phyloP scores from a whole-genome alignment of 345 rosid genomes.

The Diplotaxis tenuifolia region DNA sequence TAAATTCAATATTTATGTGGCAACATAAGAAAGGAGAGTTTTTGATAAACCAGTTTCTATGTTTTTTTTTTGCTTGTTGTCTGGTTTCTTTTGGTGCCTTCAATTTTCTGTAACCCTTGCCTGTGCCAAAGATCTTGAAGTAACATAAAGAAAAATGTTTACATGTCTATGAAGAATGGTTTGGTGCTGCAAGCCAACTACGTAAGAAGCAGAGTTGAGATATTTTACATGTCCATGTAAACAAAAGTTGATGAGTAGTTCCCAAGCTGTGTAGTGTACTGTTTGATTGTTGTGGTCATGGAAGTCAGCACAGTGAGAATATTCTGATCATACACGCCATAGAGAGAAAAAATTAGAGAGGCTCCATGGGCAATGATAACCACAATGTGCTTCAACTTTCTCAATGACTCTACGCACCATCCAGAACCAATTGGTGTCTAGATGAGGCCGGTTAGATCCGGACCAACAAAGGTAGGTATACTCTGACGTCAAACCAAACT shows the following conservation, averaged over 20 bases:
- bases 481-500: constrained; percentile 94
- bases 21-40: constrained; percentile 19
- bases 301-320: no score
- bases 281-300: no score
- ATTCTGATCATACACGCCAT: no score
- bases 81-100: constrained; percentile 59
- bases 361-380: constrained; percentile 98
- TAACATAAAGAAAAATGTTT: background rate
- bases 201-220: no score
- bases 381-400: constrained; percentile 98
- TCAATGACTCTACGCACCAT: constrained; percentile 84
- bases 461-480: constrained; percentile 96
- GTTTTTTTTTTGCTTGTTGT: constrained; percentile 38
- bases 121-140: constrained; percentile 87
- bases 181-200: no score
- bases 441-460: no score
- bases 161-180: no score
- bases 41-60: background rate
- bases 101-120: constrained; percentile 83
- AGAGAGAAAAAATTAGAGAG: constrained; percentile 60
- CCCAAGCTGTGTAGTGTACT: no score
- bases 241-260: no score
- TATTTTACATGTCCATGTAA: no score
- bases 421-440: constrained; percentile 99
- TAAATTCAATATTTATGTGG: background rate